Evolutionary conservation across 345 rosid genomes (phyloP).

Genomic region (Eucalyptus pumila): DNA sequence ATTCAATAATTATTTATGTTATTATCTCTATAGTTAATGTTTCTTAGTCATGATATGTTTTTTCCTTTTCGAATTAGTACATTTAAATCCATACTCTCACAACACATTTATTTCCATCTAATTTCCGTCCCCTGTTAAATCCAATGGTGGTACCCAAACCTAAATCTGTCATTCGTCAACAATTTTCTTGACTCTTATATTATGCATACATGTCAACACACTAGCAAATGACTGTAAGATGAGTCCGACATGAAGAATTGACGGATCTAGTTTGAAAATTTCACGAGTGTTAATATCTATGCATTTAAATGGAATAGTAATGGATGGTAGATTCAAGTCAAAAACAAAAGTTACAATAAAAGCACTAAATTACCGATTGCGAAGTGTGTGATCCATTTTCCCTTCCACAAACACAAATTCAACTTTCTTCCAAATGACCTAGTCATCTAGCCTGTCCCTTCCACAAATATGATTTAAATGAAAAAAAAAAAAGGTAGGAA

Average conservation of each 20-base stretch:
- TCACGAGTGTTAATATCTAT: rapidly evolving
- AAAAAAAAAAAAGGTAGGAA: background rate
- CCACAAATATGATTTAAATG: background rate
- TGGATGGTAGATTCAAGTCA: background rate
- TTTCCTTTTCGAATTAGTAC: background rate
- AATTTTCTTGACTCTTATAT: background rate
- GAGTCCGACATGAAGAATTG: background rate
- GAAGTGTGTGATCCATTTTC: background rate
- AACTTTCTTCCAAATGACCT: background rate
- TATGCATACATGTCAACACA: background rate
- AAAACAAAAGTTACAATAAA: background rate
- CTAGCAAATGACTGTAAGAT: rapidly evolving
- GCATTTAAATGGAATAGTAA: background rate
- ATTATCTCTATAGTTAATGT: background rate
- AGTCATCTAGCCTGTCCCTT: background rate
- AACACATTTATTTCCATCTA: background rate
- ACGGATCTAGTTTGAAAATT: rapidly evolving
- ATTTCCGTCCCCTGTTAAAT: rapidly evolving
- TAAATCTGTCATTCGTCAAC: background rate
- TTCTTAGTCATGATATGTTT: background rate
- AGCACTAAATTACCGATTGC: background rate
- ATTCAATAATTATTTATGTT: too few species aligned
- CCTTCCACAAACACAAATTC: background rate
- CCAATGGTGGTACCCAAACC: background rate
- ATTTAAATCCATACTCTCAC: background rate